Conservation (phyloP, 768 basidiomycete species). For the Trametopsis cervina region DNA sequence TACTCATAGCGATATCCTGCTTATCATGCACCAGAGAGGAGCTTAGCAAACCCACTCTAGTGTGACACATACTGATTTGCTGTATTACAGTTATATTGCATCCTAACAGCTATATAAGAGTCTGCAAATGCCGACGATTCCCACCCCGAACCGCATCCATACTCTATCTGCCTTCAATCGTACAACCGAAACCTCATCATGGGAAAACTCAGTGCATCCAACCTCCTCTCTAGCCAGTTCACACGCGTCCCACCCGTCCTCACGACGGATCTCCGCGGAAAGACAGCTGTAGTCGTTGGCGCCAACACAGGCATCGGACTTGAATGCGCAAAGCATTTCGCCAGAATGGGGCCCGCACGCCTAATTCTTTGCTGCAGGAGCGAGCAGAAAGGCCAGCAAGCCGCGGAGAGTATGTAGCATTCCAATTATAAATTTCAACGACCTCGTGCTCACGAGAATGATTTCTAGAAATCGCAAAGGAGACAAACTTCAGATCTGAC, state of each 20-base stretch:
- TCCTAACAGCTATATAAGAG: too few species aligned
- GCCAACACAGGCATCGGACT: constrained; percentile 48
- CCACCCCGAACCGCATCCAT: too few species aligned
- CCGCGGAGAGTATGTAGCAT: constrained; percentile 29
- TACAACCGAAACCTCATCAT: too few species aligned
- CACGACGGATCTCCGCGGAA: constrained; percentile 32
- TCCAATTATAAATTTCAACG: background rate
- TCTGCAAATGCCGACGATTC: too few species aligned
- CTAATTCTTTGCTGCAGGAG: constrained; percentile 35
- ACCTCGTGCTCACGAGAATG: background rate
- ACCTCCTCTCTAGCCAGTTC: constrained; percentile 10
- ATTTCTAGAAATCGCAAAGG: constrained; percentile 23
- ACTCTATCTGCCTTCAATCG: too few species aligned
- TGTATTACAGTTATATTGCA: too few species aligned
- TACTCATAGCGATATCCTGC: too few species aligned
- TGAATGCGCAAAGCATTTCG: constrained; percentile 40
- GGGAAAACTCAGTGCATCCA: too few species aligned
- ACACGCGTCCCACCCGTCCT: constrained; percentile 18
- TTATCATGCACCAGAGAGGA: too few species aligned
- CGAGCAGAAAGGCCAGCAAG: constrained; percentile 29
- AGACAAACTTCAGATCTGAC: constrained; percentile 12
- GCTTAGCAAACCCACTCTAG: too few species aligned
- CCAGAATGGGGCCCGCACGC: constrained; percentile 34
- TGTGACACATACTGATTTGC: too few species aligned
- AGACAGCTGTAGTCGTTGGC: constrained; percentile 43